These are phyloP conservation scores for Aspergillus hortae DNA, from an alignment of 2,329 filamentous ascomycete species.

Conservation along the genomic window DNA sequence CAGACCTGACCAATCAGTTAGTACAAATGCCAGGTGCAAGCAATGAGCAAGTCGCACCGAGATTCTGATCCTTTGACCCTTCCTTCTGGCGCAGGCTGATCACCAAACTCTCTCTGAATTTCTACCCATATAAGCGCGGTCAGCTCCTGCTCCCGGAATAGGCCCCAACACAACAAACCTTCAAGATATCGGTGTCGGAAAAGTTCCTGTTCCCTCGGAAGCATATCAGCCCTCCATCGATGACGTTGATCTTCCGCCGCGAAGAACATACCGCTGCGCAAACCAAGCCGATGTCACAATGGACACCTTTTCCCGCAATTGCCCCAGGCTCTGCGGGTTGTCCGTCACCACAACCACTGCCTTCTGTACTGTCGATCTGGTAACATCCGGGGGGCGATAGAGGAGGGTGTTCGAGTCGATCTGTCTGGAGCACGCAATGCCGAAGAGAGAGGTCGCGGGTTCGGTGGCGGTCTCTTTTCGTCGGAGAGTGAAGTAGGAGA, in stretches of 20 bases:
- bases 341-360: constrained; percentile 94
- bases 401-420: constrained; percentile 75
- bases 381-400: constrained; percentile 81
- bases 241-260: background rate
- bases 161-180: constrained; percentile 39
- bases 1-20: constrained; percentile 40
- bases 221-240: constrained; percentile 5
- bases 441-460: constrained; percentile 80
- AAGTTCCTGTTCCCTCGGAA: constrained; percentile 61
- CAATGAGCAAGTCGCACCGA: constrained; percentile 59
- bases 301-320: constrained; percentile 82
- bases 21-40: background rate
- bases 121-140: constrained; percentile 41
- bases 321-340: constrained; percentile 83
- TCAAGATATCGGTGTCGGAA: constrained; percentile 81
- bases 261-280: constrained; percentile 63
- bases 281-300: constrained; percentile 97
- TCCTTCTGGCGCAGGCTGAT: constrained; percentile 59
- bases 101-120: constrained; percentile 84
- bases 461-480: constrained; percentile 44
- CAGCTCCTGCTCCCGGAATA: constrained; percentile 5
- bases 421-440: constrained; percentile 92
- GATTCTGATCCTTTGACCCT: constrained; percentile 76
- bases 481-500: constrained; percentile 94
- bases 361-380: constrained; percentile 96